phyloP scores from a whole-genome alignment of 192 early-diverging fungal genomes.

The Linnemannia zychae region DNA sequence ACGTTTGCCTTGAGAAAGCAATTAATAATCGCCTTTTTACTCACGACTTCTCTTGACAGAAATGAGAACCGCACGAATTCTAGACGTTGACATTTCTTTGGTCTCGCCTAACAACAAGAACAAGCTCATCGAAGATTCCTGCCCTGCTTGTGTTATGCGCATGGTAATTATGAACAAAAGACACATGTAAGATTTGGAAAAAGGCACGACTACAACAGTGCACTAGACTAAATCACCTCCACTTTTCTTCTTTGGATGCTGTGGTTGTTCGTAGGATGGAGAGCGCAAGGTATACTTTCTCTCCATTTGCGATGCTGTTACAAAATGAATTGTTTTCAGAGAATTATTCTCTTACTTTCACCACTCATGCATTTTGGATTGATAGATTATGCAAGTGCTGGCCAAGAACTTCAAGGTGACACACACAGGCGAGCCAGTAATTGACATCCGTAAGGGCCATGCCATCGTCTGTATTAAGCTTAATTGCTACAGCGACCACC shows the following conservation, averaged over 20 bases:
- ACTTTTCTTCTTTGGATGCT: background rate
- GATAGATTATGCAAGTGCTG: constrained; percentile 48
- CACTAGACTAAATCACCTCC: background rate
- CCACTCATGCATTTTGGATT: background rate
- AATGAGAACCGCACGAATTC: constrained; percentile 42
- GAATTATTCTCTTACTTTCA: background rate
- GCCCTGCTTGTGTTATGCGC: constrained; percentile 51
- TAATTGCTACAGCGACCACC: constrained; percentile 53
- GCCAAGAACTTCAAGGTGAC: constrained; percentile 54
- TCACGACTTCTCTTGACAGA: constrained; percentile 5
- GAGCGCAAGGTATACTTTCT: constrained; percentile 24
- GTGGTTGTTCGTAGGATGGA: constrained; percentile 22
- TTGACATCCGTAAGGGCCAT: constrained; percentile 46
- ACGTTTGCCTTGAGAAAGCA: background rate
- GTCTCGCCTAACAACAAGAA: constrained; percentile 47
- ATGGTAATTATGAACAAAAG: too few relatives aligned
- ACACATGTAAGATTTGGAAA: too few relatives aligned
- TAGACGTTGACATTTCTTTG: constrained; percentile 42
- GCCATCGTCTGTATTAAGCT: constrained; percentile 50
- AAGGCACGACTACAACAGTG: background rate
- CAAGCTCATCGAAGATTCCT: constrained; percentile 45
- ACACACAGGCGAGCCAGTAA: constrained; percentile 41
- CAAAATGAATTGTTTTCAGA: background rate
- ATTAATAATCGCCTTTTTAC: background rate
- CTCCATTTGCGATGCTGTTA: background rate